Evolutionary conservation across 2,329 filamentous ascomycete species (phyloP), one percentile per base, ranked within the genome.

Genomic region (Pestalotiopsis sp.): DNA sequence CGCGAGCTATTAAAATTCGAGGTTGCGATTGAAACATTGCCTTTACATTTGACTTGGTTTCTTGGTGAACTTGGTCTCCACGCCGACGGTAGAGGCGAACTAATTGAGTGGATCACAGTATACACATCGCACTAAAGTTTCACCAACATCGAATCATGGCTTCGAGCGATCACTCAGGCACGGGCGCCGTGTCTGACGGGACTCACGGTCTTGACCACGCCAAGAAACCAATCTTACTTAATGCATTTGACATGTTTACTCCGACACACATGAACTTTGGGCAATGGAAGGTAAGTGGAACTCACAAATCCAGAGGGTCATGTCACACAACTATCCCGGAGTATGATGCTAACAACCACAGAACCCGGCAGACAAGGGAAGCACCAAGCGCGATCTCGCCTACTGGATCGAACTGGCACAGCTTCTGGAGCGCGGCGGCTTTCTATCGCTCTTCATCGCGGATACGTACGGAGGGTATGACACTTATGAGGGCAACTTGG

Each of bases 321-420:
- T 36, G 7, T 31, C 27, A 31, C 27, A 31, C 7, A 65, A 23
- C 36, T 14, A 20, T 41, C 14, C 3, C 13, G 23, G 20, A 9
- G 14, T 36, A 45, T 23, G n/a, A 17, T 39, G 31, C 27, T 56
- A 25, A 62, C 27, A 61, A n/a, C 56, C 64, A 4, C 70, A 89
- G 85, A 89, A 91, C 65, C 89, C 90, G 0, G 81, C 78, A 23
- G 89, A 92, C 75, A 85, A 84, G 69, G 90, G 88, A 0, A 85
- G 86, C 0, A 87, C 86, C 0, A 92, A 92, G 71, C 82, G 88
- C 27, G 85, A 82, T 17, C 81, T 91, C 1, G 80, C 86, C 11
- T 91, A 91, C 74, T 92, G 89, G 89, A 86, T 89, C 36, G 83
- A 91, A 25, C 80, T 92, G 0, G 90, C 90, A 6, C 87, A 90